phyloP scores from a whole-genome alignment of 1,139 yeast species.

The Candida pseudocylindracea region DNA sequence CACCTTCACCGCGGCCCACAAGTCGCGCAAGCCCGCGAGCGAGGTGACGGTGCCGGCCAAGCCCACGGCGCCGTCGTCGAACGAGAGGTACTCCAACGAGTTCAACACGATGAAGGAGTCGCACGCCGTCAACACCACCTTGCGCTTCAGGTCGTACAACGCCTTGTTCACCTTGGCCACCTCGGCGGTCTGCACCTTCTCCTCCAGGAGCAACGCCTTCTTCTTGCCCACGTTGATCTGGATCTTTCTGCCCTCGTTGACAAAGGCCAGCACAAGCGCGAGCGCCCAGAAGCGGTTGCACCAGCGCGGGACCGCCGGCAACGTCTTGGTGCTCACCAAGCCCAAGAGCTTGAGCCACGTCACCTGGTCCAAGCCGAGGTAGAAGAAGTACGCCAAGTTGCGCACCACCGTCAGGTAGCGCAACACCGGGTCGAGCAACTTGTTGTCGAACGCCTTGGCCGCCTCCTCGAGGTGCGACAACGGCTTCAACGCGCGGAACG shows the following conservation, averaged over 20 bases:
- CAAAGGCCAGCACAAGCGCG: conserved; percentile 42
- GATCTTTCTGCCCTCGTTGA: conserved; percentile 27
- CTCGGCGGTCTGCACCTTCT: conserved; percentile 11
- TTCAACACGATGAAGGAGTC: conserved; percentile 63
- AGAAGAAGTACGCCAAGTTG: conserved; percentile 55
- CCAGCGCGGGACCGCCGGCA: conserved; percentile 16
- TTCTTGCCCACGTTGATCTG: conserved; percentile 9
- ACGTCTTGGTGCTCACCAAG: conserved; percentile 12
- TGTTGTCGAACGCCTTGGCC: conserved; percentile 45
- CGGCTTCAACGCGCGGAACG: conserved; percentile 72
- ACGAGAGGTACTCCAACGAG: conserved; percentile 33
- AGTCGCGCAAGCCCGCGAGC: conserved; percentile 49
- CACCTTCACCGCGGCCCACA: conserved; percentile 21
- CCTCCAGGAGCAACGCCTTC: conserved; percentile 5
- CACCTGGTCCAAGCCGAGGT: conserved; percentile 53
- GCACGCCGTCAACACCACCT: conserved; percentile 56
- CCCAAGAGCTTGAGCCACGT: conserved; percentile 42
- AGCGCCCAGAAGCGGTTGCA: conserved; percentile 58
- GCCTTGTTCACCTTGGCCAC: conserved; percentile 8
- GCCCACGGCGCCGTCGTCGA: conserved; percentile 69
- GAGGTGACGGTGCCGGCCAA: conserved; percentile 74
- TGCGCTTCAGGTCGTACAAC: conserved; percentile 25
- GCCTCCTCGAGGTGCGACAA: conserved; percentile 53
- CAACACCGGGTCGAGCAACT: conserved; percentile 42
- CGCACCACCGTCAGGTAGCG: conserved; percentile 37